Evolutionary conservation across 2,329 filamentous ascomycete species (phyloP).

Genomic region (Sarocladium oryzae): DNA sequence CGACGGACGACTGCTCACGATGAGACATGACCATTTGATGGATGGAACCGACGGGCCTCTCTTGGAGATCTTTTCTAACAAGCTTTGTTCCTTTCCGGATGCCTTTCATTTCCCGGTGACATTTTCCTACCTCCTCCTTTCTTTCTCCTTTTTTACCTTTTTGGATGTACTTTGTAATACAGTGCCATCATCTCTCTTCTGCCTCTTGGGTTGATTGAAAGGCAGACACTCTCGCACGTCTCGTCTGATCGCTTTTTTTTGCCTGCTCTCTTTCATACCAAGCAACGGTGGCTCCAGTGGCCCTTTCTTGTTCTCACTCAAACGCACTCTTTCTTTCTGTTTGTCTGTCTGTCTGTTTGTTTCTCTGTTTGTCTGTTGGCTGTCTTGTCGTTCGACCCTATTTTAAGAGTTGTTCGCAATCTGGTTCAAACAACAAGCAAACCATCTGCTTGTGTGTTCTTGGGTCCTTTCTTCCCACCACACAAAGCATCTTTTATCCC

Average conservation of each 20-base stretch:
- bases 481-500: not conserved
- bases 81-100: slow-evolving; percentile 3
- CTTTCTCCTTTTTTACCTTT: not conserved
- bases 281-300: not conserved
- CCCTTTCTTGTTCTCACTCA: not conserved
- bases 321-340: too few species aligned
- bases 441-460: too few species aligned
- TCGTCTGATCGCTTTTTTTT: slow-evolving; percentile 7
- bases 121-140: too few species aligned
- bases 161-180: too few species aligned
- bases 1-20: not conserved
- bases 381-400: too few species aligned
- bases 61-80: not conserved
- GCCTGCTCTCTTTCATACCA: not conserved
- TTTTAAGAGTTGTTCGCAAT: too few species aligned
- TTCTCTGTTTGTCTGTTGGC: not conserved
- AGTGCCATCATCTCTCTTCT: too few species aligned
- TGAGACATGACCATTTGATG: slow-evolving; percentile 8
- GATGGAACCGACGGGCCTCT: not conserved
- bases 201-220: not conserved
- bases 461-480: not conserved
- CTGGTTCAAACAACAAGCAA: too few species aligned
- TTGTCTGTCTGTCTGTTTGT: too few species aligned
- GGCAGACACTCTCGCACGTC: not conserved
- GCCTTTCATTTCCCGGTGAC: not conserved